These are phyloP conservation scores for Bassia scoparia DNA, from an alignment of 148 eudicot genomes.

Conservation along the genomic window DNA sequence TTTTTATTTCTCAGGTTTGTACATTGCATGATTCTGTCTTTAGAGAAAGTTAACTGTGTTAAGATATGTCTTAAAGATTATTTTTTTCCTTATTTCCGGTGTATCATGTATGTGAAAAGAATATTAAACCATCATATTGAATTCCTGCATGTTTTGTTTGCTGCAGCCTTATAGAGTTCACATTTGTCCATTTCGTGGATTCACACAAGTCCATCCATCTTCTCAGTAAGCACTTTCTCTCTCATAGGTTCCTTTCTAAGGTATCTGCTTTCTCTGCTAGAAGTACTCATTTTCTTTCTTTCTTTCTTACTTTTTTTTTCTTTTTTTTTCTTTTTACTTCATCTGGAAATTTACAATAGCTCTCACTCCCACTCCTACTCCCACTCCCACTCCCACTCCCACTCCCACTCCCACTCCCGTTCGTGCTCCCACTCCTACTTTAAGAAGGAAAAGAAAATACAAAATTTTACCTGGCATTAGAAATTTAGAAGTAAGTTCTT, in stretches of 20 bases:
- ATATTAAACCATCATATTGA: background rate
- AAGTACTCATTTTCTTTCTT: too few species aligned
- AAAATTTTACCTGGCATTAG: background rate
- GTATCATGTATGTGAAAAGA: too few species aligned
- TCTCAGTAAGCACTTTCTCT: constrained; percentile 30
- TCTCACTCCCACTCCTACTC: background rate
- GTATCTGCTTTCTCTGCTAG: background rate
- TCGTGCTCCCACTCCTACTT: background rate
- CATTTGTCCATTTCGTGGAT: constrained; percentile 33
- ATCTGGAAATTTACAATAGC: background rate
- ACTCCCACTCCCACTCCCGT: too few species aligned
- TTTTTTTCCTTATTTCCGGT: constrained; percentile 1
- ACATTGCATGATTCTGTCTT: background rate
- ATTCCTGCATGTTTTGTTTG: constrained; percentile 4
- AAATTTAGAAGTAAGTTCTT: background rate
- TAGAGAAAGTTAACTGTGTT: background rate
- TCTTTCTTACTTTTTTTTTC: too few species aligned
- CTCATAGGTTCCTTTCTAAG: background rate
- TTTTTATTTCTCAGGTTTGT: too few species aligned
- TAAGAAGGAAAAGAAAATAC: background rate
- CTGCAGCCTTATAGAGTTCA: constrained; percentile 37
- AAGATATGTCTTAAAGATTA: background rate
- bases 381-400: too few species aligned
- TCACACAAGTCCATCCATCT: constrained; percentile 31
- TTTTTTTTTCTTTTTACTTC: background rate